A percentile compares a stretch with the other conserved stretches of the same genome.
These are phyloP conservation scores for Klebsormidium nitens DNA, from an alignment of 139 green algal species.

Conservation along the genomic window DNA sequence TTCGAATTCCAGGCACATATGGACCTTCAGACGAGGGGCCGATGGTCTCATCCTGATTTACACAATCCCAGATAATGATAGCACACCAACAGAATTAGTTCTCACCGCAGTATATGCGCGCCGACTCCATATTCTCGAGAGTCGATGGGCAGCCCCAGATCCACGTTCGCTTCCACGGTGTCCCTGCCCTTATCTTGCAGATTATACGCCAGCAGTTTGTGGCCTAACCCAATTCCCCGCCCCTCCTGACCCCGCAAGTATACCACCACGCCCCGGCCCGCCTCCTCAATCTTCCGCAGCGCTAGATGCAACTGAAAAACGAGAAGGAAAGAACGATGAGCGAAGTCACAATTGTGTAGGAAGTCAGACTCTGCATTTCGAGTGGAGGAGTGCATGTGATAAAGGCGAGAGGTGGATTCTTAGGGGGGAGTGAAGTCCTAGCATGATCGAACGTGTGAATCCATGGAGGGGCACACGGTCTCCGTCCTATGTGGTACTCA, in stretches of 20 bases:
- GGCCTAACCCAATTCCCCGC: conserved; percentile 47
- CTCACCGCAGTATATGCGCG: conserved; percentile 30
- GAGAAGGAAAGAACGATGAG: no score
- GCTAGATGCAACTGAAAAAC: conserved; percentile 43
- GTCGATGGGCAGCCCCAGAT: conserved; percentile 54
- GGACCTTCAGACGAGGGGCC: not conserved
- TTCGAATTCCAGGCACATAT: not conserved
- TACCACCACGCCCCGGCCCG: conserved; percentile 46
- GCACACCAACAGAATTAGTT: not conserved
- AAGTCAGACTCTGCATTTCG: no score
- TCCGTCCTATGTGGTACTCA: no score
- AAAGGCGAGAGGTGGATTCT: no score
- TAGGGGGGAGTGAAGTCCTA: no score
- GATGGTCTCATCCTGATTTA: not conserved
- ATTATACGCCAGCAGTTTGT: conserved; percentile 53
- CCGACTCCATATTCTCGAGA: conserved; percentile 49
- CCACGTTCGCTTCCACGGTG: conserved; percentile 55
- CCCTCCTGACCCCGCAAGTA: conserved; percentile 54
- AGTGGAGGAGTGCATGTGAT: not conserved
- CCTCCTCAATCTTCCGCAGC: conserved; percentile 44
- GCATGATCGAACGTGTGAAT: no score
- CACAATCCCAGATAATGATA: not conserved
- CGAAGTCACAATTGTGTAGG: no score
- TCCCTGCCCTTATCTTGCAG: conserved; percentile 49
- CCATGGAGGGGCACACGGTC: no score